Percentiles rank a stretch among this genome's conserved stretches.
phyloP scores from a whole-genome alignment of 495 filamentous ascomycete genomes.

The Hypoxylon crocopeplum region DNA sequence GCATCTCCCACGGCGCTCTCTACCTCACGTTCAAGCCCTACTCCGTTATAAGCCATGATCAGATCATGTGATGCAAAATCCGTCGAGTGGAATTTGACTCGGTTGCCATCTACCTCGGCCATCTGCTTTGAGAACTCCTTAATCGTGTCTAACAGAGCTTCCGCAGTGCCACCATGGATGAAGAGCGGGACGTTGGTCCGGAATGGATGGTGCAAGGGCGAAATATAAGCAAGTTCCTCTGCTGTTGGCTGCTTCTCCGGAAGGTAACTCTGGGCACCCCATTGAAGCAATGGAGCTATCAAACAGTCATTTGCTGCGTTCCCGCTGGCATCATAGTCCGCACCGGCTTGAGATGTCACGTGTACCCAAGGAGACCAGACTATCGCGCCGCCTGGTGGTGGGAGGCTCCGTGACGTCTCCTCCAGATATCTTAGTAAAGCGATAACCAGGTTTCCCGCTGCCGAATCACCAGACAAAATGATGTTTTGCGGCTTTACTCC shows the following conservation, averaged over 20 bases:
- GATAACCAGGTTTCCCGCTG: slow-evolving; percentile 22
- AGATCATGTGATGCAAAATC: slow-evolving; percentile 8
- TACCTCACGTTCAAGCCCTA: not conserved
- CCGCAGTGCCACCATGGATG: slow-evolving; percentile 10
- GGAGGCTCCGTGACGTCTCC: not conserved
- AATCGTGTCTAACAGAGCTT: slow-evolving; percentile 11
- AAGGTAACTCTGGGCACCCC: slow-evolving; percentile 24
- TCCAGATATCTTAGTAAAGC: slow-evolving; percentile 25
- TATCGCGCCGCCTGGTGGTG: slow-evolving; percentile 20
- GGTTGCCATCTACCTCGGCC: slow-evolving; percentile 7
- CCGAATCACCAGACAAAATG: slow-evolving; percentile 27
- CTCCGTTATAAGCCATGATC: not conserved
- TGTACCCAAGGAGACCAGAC: slow-evolving; percentile 35
- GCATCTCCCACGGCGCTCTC: not conserved
- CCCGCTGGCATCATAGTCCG: not conserved
- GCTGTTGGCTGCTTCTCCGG: slow-evolving; percentile 4
- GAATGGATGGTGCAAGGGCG: slow-evolving; percentile 30
- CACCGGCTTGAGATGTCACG: slow-evolving; percentile 4
- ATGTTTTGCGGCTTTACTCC: slow-evolving; percentile 17
- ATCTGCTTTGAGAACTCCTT: slow-evolving; percentile 22
- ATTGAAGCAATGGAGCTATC: slow-evolving; percentile 15
- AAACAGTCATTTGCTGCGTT: slow-evolving; percentile 10
- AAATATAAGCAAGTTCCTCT: slow-evolving; percentile 15
- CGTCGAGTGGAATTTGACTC: slow-evolving; percentile 5
- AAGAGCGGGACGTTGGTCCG: slow-evolving; percentile 9